Conservation (phyloP, 257 asterid species). For the Forsythia suspensa region DNA sequence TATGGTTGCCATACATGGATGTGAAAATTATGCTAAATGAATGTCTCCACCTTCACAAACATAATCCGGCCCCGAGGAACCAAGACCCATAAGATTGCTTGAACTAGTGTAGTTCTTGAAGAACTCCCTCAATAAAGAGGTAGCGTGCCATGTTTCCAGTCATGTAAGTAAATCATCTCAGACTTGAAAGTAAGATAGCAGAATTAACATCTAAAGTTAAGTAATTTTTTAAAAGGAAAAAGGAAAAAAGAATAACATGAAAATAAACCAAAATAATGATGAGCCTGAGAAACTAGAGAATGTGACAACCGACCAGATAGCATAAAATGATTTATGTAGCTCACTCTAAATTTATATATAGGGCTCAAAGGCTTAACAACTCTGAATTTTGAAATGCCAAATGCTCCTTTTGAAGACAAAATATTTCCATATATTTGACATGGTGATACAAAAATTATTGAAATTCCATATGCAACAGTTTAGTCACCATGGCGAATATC, state of each 20-base stretch:
- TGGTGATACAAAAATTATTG: too few species aligned
- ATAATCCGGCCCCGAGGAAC: conserved; percentile 95
- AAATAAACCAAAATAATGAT: neutral
- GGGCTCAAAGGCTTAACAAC: too few species aligned
- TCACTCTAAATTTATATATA: too few species aligned
- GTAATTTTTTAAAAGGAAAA: neutral
- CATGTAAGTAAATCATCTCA: conserved; percentile 11
- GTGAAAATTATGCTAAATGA: conserved; percentile 3
- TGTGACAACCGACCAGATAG: neutral
- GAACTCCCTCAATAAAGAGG: conserved; percentile 46
- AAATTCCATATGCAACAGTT: too few species aligned
- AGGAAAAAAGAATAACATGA: neutral
- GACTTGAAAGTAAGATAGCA: neutral
- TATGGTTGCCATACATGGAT: neutral
- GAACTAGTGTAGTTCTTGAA: conserved; percentile 90
- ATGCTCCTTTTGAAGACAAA: too few species aligned
- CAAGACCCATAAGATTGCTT: conserved; percentile 92
- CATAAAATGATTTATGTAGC: too few species aligned
- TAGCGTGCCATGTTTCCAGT: conserved; percentile 67
- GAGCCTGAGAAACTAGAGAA: neutral
- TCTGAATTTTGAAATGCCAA: too few species aligned
- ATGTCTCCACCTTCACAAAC: conserved; percentile 75
- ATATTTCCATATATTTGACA: too few species aligned
- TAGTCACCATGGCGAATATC: too few species aligned
- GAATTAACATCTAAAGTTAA: neutral